Percentiles rank a stretch among this genome's conserved stretches.
Conservation (phyloP, 2,329 filamentous ascomycete species). For the Sporothrix inflata region DNA sequence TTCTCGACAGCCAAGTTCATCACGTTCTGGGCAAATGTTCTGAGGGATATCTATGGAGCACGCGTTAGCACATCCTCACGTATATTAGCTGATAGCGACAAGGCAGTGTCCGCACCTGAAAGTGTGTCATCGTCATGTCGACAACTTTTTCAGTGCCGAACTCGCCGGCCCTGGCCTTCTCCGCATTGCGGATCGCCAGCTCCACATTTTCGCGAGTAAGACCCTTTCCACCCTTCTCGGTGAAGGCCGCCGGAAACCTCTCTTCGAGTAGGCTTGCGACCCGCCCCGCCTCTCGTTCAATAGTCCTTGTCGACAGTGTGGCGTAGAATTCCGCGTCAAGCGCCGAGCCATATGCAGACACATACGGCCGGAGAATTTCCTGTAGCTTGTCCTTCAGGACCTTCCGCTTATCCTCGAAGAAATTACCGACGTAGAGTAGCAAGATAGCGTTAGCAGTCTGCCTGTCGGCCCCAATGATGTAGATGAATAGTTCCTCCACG, state of each 20-base stretch:
- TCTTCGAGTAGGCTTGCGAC: background rate
- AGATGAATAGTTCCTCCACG: background rate
- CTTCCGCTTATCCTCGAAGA: background rate
- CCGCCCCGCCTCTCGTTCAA: background rate
- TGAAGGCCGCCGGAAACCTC: background rate
- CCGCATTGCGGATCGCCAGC: background rate
- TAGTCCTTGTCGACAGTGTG: background rate
- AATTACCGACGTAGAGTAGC: background rate
- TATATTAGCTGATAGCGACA: no score
- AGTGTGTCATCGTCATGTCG: background rate
- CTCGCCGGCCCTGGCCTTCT: background rate
- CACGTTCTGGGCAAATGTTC: background rate
- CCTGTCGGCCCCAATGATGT: background rate
- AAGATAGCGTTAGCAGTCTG: no score
- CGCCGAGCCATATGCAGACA: background rate
- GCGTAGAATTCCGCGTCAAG: background rate
- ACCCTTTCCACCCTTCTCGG: background rate
- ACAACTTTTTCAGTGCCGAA: background rate
- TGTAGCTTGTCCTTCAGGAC: background rate
- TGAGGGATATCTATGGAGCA: background rate
- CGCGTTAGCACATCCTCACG: no score
- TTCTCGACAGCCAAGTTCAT: background rate
- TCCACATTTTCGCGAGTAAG: background rate
- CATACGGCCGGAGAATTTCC: background rate
- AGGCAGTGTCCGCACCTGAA: background rate